These are phyloP conservation scores for Vicia sativa DNA, from an alignment of 306 rosid species.

Conservation along the genomic window DNA sequence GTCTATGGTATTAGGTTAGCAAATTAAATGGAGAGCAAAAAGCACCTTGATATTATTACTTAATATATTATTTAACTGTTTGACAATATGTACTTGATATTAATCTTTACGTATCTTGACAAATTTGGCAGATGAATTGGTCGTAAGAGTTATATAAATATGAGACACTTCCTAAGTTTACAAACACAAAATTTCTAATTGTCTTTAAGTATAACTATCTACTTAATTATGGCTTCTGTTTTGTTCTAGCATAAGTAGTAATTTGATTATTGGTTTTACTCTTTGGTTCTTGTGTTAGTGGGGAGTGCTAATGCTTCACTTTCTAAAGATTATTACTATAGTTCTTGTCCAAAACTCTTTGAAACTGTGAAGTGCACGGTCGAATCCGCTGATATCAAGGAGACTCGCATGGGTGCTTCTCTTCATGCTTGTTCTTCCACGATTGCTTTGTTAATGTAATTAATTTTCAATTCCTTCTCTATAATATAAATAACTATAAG, in stretches of 20 bases:
- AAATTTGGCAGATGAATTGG: background rate
- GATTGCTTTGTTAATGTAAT: constrained; percentile 86
- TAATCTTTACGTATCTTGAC: background rate
- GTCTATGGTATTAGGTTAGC: constrained; percentile 32
- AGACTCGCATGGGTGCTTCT: constrained; percentile 94
- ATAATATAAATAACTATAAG: too few relatives aligned
- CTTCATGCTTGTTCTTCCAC: constrained; percentile 86
- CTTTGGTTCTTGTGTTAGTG: constrained; percentile 37
- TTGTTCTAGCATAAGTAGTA: constrained; percentile 22
- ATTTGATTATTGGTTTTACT: constrained; percentile 33
- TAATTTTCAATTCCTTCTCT: too few relatives aligned
- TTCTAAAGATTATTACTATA: constrained; percentile 52
- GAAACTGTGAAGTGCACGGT: constrained; percentile 57
- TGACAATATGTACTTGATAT: background rate
- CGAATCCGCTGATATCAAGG: constrained; percentile 61
- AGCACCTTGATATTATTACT: constrained; percentile 42
- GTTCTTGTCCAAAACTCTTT: constrained; percentile 65
- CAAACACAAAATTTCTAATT: constrained; percentile 3
- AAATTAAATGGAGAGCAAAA: constrained; percentile 7
- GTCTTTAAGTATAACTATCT: background rate
- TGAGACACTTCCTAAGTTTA: constrained; percentile 6
- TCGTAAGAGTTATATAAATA: constrained; percentile 23
- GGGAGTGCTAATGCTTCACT: constrained; percentile 59
- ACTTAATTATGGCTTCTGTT: constrained; percentile 40
- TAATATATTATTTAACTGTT: too few relatives aligned